These are phyloP conservation scores for Aspergillus sp. DNA, from an alignment of 2,329 filamentous ascomycete species.

Conservation along the genomic window DNA sequence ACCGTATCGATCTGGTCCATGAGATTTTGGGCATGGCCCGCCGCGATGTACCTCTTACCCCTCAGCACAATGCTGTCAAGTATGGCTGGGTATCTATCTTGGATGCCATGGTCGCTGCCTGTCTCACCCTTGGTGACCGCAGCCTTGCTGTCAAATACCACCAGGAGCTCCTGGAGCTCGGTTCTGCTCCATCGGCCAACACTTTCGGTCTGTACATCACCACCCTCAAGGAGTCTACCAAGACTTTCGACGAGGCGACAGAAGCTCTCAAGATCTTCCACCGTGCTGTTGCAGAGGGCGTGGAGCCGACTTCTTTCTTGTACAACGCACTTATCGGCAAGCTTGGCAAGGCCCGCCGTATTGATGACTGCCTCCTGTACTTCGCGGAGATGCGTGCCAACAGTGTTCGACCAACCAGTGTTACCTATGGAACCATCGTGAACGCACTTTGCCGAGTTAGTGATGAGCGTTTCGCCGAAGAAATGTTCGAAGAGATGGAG, in stretches of 20 bases:
- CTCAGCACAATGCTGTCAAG: slow-evolving; percentile 79
- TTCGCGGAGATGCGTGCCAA: slow-evolving; percentile 95
- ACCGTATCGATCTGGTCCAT: slow-evolving; percentile 74
- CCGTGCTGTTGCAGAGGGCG: slow-evolving; percentile 85
- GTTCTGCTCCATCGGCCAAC: slow-evolving; percentile 88
- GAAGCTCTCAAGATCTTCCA: slow-evolving; percentile 98
- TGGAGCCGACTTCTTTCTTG: slow-evolving; percentile 92
- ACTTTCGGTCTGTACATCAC: slow-evolving; percentile 98
- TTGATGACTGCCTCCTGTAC: slow-evolving; percentile 97
- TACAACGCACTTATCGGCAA: slow-evolving; percentile 99
- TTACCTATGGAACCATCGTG: slow-evolving; percentile 97
- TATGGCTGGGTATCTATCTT: slow-evolving; percentile 96
- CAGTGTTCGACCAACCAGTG: slow-evolving; percentile 90
- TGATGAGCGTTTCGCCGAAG: slow-evolving; percentile 95
- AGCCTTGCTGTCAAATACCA: slow-evolving; percentile 80
- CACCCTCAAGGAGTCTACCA: slow-evolving; percentile 93
- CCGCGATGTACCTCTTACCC: slow-evolving; percentile 76
- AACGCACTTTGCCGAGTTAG: slow-evolving; percentile 96
- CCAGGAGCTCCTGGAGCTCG: slow-evolving; percentile 85
- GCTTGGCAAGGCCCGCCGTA: slow-evolving; percentile 93
- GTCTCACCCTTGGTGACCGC: slow-evolving; percentile 76
- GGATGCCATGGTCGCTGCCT: slow-evolving; percentile 93
- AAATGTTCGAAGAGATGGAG: slow-evolving; percentile 99
- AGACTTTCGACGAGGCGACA: slow-evolving; percentile 95
- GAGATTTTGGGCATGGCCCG: slow-evolving; percentile 88